Conservation (phyloP, 768 basidiomycete genomes). For the Amanita molliuscula region DNA sequence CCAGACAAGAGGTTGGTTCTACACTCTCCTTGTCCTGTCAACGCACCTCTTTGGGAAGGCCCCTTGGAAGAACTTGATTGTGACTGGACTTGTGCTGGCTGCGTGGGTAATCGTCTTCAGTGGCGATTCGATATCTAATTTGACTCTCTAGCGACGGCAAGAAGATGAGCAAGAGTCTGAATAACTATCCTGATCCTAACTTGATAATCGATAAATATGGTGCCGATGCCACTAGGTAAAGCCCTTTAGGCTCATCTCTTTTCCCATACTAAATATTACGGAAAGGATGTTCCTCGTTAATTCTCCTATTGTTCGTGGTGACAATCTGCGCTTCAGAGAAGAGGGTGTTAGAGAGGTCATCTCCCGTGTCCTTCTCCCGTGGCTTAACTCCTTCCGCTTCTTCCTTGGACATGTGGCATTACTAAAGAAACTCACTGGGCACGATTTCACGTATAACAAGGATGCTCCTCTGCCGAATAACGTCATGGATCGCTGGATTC, state of each 20-base stretch:
- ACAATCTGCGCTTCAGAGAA: constrained; percentile 96
- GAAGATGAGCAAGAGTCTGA: constrained; percentile 98
- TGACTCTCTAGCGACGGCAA: constrained; percentile 68
- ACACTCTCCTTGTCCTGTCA: constrained; percentile 92
- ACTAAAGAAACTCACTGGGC: constrained; percentile 67
- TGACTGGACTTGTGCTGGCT: constrained; percentile 91
- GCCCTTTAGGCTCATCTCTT: neutral
- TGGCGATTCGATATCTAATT: constrained; percentile 1
- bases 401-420: constrained; percentile 92
- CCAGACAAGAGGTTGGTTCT: constrained; percentile 99
- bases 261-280: neutral
- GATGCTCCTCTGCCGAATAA: constrained; percentile 76
- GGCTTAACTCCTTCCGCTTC: constrained; percentile 99
- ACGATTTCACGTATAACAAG: constrained; percentile 81
- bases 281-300: constrained; percentile 94
- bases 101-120: constrained; percentile 44
- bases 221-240: constrained; percentile 86
- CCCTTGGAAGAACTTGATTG: constrained; percentile 98
- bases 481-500: constrained; percentile 98
- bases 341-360: constrained; percentile 96
- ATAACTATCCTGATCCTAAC: constrained; percentile 96
- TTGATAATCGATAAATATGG: constrained; percentile 85
- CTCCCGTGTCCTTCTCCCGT: constrained; percentile 91
- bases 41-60: constrained; percentile 90
- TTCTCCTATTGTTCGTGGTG: constrained; percentile 95